Percentiles rank a stretch among this genome's conserved stretches.
Evolutionary conservation across 306 rosid species (phyloP).

Genomic region (Inga leiocalycina): DNA sequence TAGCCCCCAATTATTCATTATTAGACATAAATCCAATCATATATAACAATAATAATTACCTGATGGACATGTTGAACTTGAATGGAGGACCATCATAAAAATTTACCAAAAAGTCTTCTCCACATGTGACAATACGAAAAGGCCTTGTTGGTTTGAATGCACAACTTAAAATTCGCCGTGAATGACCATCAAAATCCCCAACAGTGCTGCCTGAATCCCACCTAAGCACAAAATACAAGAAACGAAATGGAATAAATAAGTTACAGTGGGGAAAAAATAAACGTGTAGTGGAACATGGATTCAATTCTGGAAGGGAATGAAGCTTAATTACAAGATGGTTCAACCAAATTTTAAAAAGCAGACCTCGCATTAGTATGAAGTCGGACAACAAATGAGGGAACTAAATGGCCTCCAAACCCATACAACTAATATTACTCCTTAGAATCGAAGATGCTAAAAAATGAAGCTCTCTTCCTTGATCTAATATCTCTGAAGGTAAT

Average conservation of each 20-base stretch:
- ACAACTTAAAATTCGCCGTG: conserved; percentile 86
- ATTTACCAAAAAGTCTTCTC: conserved; percentile 89
- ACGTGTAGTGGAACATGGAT: conserved; percentile 9
- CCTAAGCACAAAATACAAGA: conserved; percentile 46
- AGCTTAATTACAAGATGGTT: not conserved
- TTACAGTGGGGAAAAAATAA: conserved; percentile 5
- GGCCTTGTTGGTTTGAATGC: conserved; percentile 92
- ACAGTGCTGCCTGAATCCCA: conserved; percentile 98
- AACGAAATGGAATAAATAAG: not conserved
- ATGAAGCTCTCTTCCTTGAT: not conserved
- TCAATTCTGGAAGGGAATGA: conserved; percentile 4
- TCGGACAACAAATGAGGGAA: too few species aligned
- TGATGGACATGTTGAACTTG: conserved; percentile 79
- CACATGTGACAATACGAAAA: conserved; percentile 89
- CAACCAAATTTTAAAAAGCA: conserved; percentile 12
- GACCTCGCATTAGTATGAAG: not conserved
- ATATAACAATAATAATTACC: conserved; percentile 49
- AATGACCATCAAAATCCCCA: conserved; percentile 98
- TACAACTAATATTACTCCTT: not conserved
- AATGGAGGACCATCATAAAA: conserved; percentile 97
- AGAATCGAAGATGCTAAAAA: not conserved
- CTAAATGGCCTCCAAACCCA: too few species aligned
- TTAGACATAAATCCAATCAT: conserved; percentile 7
- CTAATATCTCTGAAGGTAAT: not conserved
- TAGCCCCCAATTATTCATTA: not conserved